A percentile compares a stretch with the other conserved stretches of the same genome.
Evolutionary conservation across 164 flowering plant genomes (phyloP).

Genomic region (Vitis vinifera): DNA sequence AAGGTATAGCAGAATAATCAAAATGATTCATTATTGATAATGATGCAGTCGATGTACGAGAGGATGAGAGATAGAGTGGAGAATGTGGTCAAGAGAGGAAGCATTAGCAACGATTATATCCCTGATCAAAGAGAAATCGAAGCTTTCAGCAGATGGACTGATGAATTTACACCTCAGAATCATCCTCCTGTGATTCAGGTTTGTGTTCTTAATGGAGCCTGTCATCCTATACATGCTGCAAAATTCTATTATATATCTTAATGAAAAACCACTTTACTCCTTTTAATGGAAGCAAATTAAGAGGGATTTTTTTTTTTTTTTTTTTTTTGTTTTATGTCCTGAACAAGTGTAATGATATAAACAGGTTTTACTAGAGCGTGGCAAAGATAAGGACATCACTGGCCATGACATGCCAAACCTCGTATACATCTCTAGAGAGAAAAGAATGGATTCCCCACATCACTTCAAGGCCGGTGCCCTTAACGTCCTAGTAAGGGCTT

Average conservation of each 20-base stretch:
- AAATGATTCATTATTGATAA: background rate
- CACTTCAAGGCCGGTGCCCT: no score
- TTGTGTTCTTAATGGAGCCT: background rate
- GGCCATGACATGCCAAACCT: no score
- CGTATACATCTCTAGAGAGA: no score
- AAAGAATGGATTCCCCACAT: no score
- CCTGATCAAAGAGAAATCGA: constrained; percentile 13
- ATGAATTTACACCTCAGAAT: constrained; percentile 17
- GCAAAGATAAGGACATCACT: no score
- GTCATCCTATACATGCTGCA: no score
- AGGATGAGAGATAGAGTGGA: constrained; percentile 36
- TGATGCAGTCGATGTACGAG: constrained; percentile 32
- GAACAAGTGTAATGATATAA: no score
- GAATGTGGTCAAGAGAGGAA: constrained; percentile 22
- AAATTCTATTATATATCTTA: no score
- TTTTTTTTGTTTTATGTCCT: background rate
- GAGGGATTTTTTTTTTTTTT: background rate
- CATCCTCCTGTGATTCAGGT: constrained; percentile 46
- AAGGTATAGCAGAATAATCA: no score
- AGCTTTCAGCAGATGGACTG: constrained; percentile 23
- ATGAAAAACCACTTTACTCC: no score
- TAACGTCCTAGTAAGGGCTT: no score
- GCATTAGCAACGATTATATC: constrained; percentile 21
- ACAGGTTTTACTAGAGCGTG: no score
- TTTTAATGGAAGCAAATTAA: background rate